A percentile compares a stretch with the other conserved stretches of the same genome.
These are phyloP conservation scores for Fusarium sp. DNA, from an alignment of 2,329 filamentous ascomycete species.

Conservation along the genomic window DNA sequence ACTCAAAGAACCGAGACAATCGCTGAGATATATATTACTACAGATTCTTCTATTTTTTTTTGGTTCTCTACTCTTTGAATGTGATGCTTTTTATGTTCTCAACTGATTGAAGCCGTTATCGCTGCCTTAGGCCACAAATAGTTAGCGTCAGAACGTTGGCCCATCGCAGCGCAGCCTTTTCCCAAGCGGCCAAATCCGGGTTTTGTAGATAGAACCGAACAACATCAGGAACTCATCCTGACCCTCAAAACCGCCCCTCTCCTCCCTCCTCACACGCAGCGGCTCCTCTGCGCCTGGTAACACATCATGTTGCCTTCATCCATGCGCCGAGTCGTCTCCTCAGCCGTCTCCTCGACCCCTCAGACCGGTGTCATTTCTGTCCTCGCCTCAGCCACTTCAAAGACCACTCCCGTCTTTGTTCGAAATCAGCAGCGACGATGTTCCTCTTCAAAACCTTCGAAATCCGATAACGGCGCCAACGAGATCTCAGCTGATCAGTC, in stretches of 20 bases:
- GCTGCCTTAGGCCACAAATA: slow-evolving; percentile 53
- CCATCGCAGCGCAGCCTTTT: slow-evolving; percentile 50
- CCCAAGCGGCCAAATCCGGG: slow-evolving; percentile 53
- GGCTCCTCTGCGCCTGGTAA: slow-evolving; percentile 41
- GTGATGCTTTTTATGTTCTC: slow-evolving; percentile 4
- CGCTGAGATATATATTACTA: neutral
- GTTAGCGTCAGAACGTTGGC: slow-evolving; percentile 44
- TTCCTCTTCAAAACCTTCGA: slow-evolving; percentile 72
- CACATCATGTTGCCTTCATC: slow-evolving; percentile 65
- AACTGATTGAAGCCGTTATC: slow-evolving; percentile 39
- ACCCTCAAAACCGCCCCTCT: slow-evolving; percentile 36
- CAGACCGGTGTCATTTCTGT: slow-evolving; percentile 58
- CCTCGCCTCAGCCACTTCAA: slow-evolving; percentile 56
- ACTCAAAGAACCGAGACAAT: neutral
- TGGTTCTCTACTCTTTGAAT: neutral
- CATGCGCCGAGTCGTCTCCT: slow-evolving; percentile 65
- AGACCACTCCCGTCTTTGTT: slow-evolving; percentile 53
- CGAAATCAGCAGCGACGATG: slow-evolving; percentile 65
- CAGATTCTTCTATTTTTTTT: neutral
- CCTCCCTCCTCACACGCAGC: slow-evolving; percentile 31
- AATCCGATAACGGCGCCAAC: slow-evolving; percentile 67
- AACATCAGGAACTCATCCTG: slow-evolving; percentile 50
- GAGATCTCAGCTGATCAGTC: slow-evolving; percentile 62
- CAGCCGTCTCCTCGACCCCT: slow-evolving; percentile 60
- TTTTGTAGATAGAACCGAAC: slow-evolving; percentile 50